Evolutionary conservation across 345 rosid species (phyloP).

Genomic region (Linum usitatissimum): DNA sequence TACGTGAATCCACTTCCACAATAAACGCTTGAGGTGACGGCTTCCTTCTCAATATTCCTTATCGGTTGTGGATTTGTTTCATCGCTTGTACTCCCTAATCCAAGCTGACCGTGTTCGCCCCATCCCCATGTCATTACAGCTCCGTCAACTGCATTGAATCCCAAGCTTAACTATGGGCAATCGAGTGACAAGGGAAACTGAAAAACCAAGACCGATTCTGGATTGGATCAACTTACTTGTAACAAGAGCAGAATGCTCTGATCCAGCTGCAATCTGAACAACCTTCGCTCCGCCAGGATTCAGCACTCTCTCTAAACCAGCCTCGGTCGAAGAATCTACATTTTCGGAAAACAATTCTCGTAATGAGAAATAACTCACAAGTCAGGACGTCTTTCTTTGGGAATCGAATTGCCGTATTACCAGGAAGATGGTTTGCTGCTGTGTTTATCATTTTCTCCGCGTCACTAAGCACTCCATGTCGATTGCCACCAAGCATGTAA

Average conservation of each 20-base stretch:
- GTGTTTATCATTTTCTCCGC: conserved; percentile 24
- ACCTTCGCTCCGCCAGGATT: conserved; percentile 37
- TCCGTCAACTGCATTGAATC: conserved; percentile 46
- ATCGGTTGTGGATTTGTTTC: conserved; percentile 43
- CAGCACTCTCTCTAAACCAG: conserved; percentile 34
- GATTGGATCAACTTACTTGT: conserved; percentile 30
- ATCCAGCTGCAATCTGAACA: conserved; percentile 57
- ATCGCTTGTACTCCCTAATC: conserved; percentile 52
- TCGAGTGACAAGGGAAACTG: background rate
- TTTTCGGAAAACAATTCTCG: too few species aligned
- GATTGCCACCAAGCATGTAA: conserved; percentile 56
- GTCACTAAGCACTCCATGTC: conserved; percentile 36
- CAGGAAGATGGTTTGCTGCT: conserved; percentile 24
- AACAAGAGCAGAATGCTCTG: conserved; percentile 78
- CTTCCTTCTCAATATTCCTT: conserved; percentile 6
- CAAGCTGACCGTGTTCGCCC: conserved; percentile 98
- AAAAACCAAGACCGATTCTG: background rate
- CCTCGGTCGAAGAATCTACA: conserved; percentile 10
- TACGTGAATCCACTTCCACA: conserved; percentile 92
- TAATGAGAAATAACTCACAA: conserved; percentile 10
- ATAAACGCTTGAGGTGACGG: conserved; percentile 24
- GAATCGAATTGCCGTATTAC: conserved; percentile 16
- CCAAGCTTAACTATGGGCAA: too few species aligned
- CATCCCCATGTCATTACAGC: conserved; percentile 77
- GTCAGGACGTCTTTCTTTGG: conserved; percentile 1